These are phyloP conservation scores for Vanderwaltozyma tropicalis DNA, from an alignment of 805 yeast species.

Conservation along the genomic window DNA sequence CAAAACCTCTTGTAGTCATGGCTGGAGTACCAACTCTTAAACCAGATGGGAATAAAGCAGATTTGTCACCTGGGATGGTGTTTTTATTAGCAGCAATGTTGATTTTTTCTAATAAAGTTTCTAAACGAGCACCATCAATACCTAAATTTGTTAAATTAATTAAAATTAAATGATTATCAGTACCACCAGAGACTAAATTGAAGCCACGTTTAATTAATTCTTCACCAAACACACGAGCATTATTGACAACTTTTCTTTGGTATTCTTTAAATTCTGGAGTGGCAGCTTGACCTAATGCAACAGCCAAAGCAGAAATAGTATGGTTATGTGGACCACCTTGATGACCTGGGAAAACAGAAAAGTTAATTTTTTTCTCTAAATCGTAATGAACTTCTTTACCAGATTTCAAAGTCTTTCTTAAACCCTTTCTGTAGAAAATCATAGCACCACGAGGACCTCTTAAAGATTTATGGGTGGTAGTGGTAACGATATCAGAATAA, in stretches of 20 bases:
- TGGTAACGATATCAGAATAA: constrained; percentile 90
- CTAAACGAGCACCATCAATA: constrained; percentile 94
- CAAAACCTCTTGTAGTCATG: constrained; percentile 93
- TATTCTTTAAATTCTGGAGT: constrained; percentile 82
- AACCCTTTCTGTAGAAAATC: constrained; percentile 94
- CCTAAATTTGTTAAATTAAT: constrained; percentile 65
- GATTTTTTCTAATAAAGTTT: constrained; percentile 75
- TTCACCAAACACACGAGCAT: constrained; percentile 67
- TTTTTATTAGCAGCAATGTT: constrained; percentile 95
- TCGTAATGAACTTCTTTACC: constrained; percentile 83
- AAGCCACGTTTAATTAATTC: constrained; percentile 56
- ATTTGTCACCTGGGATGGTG: constrained; percentile 92
- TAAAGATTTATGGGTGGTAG: constrained; percentile 94
- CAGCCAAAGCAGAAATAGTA: constrained; percentile 91
- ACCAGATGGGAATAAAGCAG: constrained; percentile 94
- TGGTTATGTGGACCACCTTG: constrained; percentile 99
- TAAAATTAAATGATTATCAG: constrained; percentile 87
- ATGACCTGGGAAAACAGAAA: constrained; percentile 97
- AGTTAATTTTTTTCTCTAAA: constrained; percentile 84
- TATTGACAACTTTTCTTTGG: constrained; percentile 72
- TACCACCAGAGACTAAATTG: constrained; percentile 81
- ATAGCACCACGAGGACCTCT: constrained; percentile 99
- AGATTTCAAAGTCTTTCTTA: constrained; percentile 67
- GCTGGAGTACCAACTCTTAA: constrained; percentile 97
- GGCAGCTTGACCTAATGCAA: constrained; percentile 85